Percentiles rank a stretch among this genome's conserved stretches.
These are phyloP conservation scores for Gaeumannomyces sp. DNA, from an alignment of 2,329 filamentous ascomycete species.

Conservation along the genomic window DNA sequence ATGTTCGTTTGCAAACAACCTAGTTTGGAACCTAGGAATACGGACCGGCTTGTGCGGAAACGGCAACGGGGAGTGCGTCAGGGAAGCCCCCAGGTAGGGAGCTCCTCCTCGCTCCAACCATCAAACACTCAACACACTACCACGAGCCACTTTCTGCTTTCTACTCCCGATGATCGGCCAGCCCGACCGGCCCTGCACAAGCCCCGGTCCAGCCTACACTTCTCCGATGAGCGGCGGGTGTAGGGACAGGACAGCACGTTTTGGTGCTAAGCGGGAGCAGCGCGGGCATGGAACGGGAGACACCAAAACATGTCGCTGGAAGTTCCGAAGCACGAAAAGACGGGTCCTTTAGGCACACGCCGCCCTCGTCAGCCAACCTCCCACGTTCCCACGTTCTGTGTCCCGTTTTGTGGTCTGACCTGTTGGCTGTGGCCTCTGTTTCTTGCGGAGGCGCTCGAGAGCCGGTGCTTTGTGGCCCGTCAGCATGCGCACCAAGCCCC, in stretches of 20 bases:
- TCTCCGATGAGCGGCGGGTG: not conserved
- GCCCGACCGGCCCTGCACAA: too few species aligned
- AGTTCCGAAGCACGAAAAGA: not conserved
- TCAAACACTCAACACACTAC: not conserved
- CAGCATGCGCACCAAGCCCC: not conserved
- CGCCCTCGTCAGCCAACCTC: not conserved
- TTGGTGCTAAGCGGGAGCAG: not conserved
- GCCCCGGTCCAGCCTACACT: too few species aligned
- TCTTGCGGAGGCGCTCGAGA: not conserved
- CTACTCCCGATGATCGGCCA: not conserved
- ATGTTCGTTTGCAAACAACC: not conserved
- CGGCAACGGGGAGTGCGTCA: not conserved
- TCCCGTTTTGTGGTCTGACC: not conserved
- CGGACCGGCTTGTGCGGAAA: not conserved
- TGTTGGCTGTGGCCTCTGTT: not conserved
- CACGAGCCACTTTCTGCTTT: too few species aligned
- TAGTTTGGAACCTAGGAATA: not conserved
- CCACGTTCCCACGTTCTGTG: not conserved
- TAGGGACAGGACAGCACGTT: not conserved
- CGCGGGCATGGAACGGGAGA: not conserved
- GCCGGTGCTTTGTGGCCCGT: not conserved
- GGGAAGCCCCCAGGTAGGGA: too few species aligned
- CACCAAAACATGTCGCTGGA: not conserved
- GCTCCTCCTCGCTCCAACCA: not conserved
- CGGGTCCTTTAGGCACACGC: not conserved